Percentiles rank a stretch among this genome's conserved stretches.
phyloP scores from a whole-genome alignment of 2,329 filamentous ascomycete genomes.

The Chaetomium strumarium region DNA sequence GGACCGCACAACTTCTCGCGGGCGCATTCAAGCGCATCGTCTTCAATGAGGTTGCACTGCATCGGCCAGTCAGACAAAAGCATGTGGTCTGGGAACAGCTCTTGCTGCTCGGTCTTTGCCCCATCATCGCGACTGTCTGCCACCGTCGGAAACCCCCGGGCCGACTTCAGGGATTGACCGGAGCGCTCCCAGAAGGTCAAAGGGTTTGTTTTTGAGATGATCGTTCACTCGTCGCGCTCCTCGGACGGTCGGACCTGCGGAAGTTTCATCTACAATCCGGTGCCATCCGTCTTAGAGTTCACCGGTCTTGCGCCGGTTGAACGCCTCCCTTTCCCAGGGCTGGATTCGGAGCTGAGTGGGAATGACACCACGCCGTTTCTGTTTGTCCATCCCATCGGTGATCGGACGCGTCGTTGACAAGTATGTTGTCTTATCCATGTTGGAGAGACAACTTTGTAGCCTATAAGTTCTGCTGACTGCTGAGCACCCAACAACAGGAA shows the following conservation, averaged over 20 bases:
- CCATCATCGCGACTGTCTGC: not conserved
- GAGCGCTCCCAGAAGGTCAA: not conserved
- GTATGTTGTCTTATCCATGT: too few relatives aligned
- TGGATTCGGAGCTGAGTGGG: not conserved
- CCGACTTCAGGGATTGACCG: not conserved
- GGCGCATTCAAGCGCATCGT: constrained; percentile 1
- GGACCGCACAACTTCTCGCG: not conserved
- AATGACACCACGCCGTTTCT: not conserved
- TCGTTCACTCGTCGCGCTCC: not conserved
- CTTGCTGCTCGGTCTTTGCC: not conserved
- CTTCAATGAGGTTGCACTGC: not conserved
- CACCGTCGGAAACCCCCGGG: not conserved
- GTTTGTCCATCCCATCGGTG: not conserved
- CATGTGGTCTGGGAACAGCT: not conserved
- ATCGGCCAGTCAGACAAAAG: not conserved
- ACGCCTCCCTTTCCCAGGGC: not conserved
- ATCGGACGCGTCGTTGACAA: not conserved
- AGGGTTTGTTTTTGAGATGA: not conserved
- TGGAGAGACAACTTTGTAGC: too few relatives aligned
- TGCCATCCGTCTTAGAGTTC: not conserved
- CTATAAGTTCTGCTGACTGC: too few relatives aligned
- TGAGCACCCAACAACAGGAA: too few relatives aligned
- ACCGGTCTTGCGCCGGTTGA: not conserved
- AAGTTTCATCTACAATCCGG: not conserved
- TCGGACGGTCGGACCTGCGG: not conserved